Evolutionary conservation across 495 filamentous ascomycete species (phyloP).

Genomic region (Penicillium verhagenii): DNA sequence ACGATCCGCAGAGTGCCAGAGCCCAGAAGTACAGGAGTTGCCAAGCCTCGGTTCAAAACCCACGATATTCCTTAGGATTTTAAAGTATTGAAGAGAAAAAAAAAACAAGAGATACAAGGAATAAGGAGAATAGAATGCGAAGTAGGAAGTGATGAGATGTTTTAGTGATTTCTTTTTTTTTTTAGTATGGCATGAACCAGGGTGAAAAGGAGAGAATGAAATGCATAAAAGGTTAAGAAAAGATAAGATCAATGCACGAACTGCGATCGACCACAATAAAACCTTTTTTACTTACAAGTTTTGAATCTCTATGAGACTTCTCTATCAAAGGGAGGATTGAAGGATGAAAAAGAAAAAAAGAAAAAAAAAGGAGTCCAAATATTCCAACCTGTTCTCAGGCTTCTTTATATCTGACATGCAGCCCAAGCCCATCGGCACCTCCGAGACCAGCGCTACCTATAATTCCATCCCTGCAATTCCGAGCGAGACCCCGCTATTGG

Average conservation of each 20-base stretch:
- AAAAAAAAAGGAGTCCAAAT: background rate
- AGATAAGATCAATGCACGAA: conserved; percentile 9
- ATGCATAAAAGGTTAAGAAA: no score
- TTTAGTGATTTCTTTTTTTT: background rate
- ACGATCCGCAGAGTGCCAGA: conserved; percentile 21
- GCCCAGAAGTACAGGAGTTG: conserved; percentile 22
- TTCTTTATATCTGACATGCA: conserved; percentile 26
- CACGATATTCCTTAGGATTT: background rate
- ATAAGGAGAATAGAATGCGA: no score
- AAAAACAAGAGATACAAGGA: no score
- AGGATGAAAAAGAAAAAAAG: background rate
- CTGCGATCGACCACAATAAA: conserved; percentile 8
- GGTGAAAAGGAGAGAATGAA: background rate
- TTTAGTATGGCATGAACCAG: conserved; percentile 1
- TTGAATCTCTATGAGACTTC: conserved; percentile 4
- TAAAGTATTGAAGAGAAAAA: background rate
- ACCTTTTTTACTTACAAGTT: conserved; percentile 8
- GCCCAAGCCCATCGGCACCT: conserved; percentile 21
- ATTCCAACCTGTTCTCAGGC: background rate
- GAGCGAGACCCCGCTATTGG: background rate
- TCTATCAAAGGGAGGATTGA: background rate
- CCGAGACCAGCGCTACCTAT: conserved; percentile 11
- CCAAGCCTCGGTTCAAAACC: conserved; percentile 14
- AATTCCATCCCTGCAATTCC: background rate
- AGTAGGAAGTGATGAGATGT: background rate